phyloP scores from a whole-genome alignment of 1,139 yeast genomes.

The Candida gigantensis region DNA sequence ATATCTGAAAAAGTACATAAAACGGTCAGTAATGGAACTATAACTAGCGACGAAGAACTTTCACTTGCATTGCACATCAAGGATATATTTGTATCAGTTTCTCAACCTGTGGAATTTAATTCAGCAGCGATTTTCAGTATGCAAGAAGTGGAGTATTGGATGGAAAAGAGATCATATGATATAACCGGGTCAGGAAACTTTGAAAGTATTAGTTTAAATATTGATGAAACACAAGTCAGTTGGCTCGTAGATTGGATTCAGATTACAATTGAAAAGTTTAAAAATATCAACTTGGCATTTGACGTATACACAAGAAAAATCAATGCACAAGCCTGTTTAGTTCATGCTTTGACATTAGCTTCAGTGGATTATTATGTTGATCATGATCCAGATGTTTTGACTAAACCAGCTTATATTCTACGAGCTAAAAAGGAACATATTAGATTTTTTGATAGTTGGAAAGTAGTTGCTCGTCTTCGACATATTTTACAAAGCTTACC shows the following conservation, averaged over 20 bases:
- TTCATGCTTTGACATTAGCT: constrained; percentile 62
- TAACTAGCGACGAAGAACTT: constrained; percentile 11
- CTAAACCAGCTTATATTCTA: constrained; percentile 82
- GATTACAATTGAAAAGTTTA: constrained; percentile 19
- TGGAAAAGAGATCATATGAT: constrained; percentile 24
- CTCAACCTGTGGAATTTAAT: constrained; percentile 25
- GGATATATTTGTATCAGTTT: constrained; percentile 24
- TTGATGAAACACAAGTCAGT: constrained; percentile 35
- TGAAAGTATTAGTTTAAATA: constrained; percentile 30
- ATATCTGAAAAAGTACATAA: constrained; percentile 21
- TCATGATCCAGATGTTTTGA: constrained; percentile 86
- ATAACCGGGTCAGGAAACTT: constrained; percentile 36
- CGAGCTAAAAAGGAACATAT: constrained; percentile 73
- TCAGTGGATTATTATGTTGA: constrained; percentile 61
- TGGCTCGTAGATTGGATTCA: constrained; percentile 38
- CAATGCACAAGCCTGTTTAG: constrained; percentile 36
- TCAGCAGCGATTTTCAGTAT: constrained; percentile 24
- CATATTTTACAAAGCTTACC: constrained; percentile 72
- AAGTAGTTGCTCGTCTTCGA: constrained; percentile 72
- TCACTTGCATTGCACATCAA: constrained; percentile 36
- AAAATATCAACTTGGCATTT: constrained; percentile 25
- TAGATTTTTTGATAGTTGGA: constrained; percentile 85
- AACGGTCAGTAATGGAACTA: constrained; percentile 9
- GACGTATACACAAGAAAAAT: constrained; percentile 17
- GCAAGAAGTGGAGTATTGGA: constrained; percentile 48